phyloP scores from a whole-genome alignment of 129 eudicot species.

The Flaveria linearis region DNA sequence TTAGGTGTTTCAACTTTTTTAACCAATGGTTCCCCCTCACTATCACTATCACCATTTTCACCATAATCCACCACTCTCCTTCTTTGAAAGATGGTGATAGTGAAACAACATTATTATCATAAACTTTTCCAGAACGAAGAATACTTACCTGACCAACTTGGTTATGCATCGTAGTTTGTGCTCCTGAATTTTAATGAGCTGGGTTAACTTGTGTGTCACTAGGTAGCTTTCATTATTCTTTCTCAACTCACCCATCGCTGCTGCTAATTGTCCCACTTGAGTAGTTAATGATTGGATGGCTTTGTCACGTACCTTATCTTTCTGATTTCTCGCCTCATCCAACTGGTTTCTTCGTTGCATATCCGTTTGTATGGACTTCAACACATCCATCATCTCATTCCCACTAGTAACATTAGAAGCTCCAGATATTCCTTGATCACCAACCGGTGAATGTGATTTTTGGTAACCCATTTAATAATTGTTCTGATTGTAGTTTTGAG shows the following conservation, averaged over 20 bases:
- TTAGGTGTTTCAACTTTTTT: background rate
- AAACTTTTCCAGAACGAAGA: background rate
- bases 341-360: too few relatives aligned
- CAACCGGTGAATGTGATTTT: too few relatives aligned
- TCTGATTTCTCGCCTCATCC: background rate
- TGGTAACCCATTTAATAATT: too few relatives aligned
- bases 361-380: too few relatives aligned
- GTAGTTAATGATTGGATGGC: background rate
- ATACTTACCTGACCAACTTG: too few relatives aligned
- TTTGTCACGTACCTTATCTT: background rate
- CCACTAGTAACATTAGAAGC: too few relatives aligned
- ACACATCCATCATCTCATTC: background rate
- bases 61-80: background rate
- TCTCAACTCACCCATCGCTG: background rate
- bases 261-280: background rate
- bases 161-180: background rate
- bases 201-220: background rate
- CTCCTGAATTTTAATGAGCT: background rate
- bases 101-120: background rate
- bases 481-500: too few relatives aligned
- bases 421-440: too few relatives aligned
- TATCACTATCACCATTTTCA: background rate
- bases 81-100: background rate
- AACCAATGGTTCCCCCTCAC: background rate
- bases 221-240: background rate